Base-by-base conservation (phyloP, 2,329 filamentous ascomycete species). In the Penicillium fuscoglaucum region DNA sequence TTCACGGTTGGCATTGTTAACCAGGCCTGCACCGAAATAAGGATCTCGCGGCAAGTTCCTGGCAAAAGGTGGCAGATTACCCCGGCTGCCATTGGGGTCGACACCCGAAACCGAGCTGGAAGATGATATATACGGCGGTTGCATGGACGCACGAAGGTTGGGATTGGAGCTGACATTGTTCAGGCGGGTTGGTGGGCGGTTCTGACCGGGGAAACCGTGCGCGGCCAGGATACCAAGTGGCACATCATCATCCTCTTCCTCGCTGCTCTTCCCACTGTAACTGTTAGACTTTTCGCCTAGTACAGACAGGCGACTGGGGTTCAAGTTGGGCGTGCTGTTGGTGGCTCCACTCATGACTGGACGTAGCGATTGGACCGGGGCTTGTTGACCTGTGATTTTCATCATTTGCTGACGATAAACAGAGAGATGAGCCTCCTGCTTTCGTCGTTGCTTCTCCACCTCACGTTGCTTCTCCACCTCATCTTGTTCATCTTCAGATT, bases 331-430 rank as follows among this genome's bases (percentile, higher is more conserved):
- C 4, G 85, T 84, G 71, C 87, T 90, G 68, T 82, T 80, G 55
- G 74, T 77, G 5, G 84, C 85, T 35, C 82, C 78, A 19, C 83
- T 80, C 60, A 87, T 74, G 50, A 79, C 78, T 15, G 84, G 82
- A n/a, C 86, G 84, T 28, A 81, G 74, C 12, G 78, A 70, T 15
- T 81, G 73, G 43, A 78, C 76, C 12, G 81, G 74, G 5, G 82
- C 74, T 24, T 86, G 78, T 66, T 93, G 90, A 48, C 92, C 92
- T 0, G 91, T 96, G 31, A 95, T 89, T 76, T 96, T 96, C 90
- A 93, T 96, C 92, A 96, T 96, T 75, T 95, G 90, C 73, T 96
- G 92, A 58, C 92, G 86, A 74, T 96, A 96, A 1, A 96, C 88
- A 1, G 91, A 84, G 80, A 96, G 88, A 72, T 95, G 91, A 13